A percentile compares a stretch with the other conserved stretches of the same genome.
Conservation (phyloP, 768 basidiomycete species). For the Fomitopsis serialis region DNA sequence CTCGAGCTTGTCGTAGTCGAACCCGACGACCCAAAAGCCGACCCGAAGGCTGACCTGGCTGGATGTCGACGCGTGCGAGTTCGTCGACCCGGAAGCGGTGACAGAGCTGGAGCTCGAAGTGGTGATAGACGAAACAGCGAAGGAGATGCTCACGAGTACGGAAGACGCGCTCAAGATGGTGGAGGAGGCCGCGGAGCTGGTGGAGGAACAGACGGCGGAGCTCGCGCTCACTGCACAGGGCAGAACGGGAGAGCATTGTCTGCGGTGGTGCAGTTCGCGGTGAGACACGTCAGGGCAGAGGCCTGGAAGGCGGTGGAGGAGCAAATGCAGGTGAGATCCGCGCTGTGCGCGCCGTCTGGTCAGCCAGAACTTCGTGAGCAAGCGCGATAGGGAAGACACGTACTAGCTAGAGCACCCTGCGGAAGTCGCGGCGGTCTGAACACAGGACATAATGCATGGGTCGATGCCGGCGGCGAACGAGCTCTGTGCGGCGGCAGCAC, state of each 20-base stretch:
- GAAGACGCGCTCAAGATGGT: slow-evolving; percentile 2
- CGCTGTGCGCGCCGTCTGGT: neutral
- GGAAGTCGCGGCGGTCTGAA: neutral
- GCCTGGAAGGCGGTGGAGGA: slow-evolving; percentile 31
- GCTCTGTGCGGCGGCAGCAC: slow-evolving; percentile 2
- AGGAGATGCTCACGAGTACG: neutral
- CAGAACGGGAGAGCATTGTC: slow-evolving; percentile 21
- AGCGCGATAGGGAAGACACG: neutral
- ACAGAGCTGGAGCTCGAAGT: too few species aligned
- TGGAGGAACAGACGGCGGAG: neutral
- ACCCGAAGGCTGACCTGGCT: neutral
- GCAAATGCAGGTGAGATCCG: slow-evolving; percentile 31
- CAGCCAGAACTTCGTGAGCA: neutral
- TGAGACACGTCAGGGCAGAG: slow-evolving; percentile 28
- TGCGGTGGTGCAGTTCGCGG: slow-evolving; percentile 23
- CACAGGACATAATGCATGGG: slow-evolving; percentile 3
- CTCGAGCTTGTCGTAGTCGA: neutral
- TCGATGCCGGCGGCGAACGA: slow-evolving; percentile 1
- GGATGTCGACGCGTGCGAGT: too few species aligned
- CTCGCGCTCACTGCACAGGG: slow-evolving; percentile 6
- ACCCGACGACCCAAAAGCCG: neutral
- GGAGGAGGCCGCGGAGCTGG: neutral
- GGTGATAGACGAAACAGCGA: slow-evolving; percentile 1
- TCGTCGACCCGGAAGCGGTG: too few species aligned
- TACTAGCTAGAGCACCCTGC: neutral